Percentiles rank a stretch among this genome's conserved stretches.
Evolutionary conservation across 1,284 basidiomycete species (phyloP).

Genomic region (Peniophora sp.): DNA sequence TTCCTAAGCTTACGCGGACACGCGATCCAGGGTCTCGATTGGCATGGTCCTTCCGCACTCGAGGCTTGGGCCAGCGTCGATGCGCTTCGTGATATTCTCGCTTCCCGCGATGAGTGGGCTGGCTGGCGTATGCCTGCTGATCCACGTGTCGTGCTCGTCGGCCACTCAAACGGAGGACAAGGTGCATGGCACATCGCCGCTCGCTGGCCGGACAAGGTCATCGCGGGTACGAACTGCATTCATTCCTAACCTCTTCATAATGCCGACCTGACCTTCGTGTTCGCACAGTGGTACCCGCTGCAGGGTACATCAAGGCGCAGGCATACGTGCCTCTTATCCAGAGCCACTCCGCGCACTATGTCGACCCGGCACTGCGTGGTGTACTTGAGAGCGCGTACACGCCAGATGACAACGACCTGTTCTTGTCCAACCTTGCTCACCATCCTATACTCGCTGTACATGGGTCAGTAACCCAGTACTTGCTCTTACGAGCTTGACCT

Average conservation of each 20-base stretch:
- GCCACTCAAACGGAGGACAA: slow-evolving; percentile 92
- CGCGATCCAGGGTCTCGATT: slow-evolving; percentile 87
- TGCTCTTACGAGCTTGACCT: neutral
- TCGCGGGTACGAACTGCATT: slow-evolving; percentile 39
- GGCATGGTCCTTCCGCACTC: slow-evolving; percentile 68
- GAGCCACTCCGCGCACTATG: slow-evolving; percentile 65
- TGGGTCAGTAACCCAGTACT: slow-evolving; percentile 39
- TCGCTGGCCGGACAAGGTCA: slow-evolving; percentile 69
- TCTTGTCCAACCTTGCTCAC: slow-evolving; percentile 67
- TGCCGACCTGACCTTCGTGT: slow-evolving; percentile 8
- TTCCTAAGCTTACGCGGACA: neutral
- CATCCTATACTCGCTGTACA: slow-evolving; percentile 72
- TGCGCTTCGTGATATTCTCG: slow-evolving; percentile 43
- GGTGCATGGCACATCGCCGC: slow-evolving; percentile 77
- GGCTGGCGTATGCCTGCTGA: slow-evolving; percentile 30
- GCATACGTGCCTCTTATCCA: slow-evolving; percentile 72
- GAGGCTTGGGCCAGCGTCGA: slow-evolving; percentile 55
- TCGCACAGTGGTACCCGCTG: slow-evolving; percentile 54
- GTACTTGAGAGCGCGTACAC: slow-evolving; percentile 68
- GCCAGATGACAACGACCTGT: slow-evolving; percentile 82
- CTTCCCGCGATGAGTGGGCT: slow-evolving; percentile 26
- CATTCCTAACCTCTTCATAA: neutral
- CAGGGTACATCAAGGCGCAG: slow-evolving; percentile 79
- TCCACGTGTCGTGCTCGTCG: slow-evolving; percentile 55
- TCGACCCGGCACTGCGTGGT: slow-evolving; percentile 66